Percentiles rank a stretch among this genome's conserved stretches.
Conservation (phyloP, 2,329 filamentous ascomycete species). For the Orbilia quercus region DNA sequence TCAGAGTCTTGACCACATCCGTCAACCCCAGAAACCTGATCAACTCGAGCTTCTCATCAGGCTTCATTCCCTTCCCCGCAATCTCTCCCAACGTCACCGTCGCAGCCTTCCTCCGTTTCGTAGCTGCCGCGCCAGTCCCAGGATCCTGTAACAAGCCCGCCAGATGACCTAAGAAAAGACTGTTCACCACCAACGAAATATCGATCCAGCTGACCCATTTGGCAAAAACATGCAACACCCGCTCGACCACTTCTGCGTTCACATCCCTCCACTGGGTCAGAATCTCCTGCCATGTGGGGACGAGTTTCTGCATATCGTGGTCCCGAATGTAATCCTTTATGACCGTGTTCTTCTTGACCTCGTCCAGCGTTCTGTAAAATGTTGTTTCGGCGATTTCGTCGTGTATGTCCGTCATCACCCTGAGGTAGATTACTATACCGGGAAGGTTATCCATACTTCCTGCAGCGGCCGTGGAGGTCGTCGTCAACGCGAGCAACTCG, state of each 20-base stretch:
- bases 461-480: constrained; percentile 25
- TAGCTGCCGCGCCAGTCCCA: constrained; percentile 65
- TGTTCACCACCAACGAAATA: constrained; percentile 90
- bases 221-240: constrained; percentile 89
- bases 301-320: constrained; percentile 88
- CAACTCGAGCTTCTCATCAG: constrained; percentile 91
- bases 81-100: constrained; percentile 97
- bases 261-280: constrained; percentile 78
- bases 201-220: constrained; percentile 99
- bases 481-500: constrained; percentile 82
- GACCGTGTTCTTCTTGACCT: constrained; percentile 85
- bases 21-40: constrained; percentile 89
- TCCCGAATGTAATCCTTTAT: constrained; percentile 90
- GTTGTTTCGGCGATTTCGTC: constrained; percentile 97
- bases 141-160: constrained; percentile 82
- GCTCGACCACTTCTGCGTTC: constrained; percentile 80
- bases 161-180: constrained; percentile 83
- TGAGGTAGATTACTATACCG: constrained; percentile 87
- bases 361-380: constrained; percentile 78
- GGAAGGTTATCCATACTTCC: constrained; percentile 74
- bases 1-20: constrained; percentile 84
- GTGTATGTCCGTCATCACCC: constrained; percentile 87
- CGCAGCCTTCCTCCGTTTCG: constrained; percentile 84
- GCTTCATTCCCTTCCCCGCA: constrained; percentile 96
- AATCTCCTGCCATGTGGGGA: constrained; percentile 90